Conservation (phyloP, 495 filamentous ascomycete genomes). For the Aspergillus wentii region DNA sequence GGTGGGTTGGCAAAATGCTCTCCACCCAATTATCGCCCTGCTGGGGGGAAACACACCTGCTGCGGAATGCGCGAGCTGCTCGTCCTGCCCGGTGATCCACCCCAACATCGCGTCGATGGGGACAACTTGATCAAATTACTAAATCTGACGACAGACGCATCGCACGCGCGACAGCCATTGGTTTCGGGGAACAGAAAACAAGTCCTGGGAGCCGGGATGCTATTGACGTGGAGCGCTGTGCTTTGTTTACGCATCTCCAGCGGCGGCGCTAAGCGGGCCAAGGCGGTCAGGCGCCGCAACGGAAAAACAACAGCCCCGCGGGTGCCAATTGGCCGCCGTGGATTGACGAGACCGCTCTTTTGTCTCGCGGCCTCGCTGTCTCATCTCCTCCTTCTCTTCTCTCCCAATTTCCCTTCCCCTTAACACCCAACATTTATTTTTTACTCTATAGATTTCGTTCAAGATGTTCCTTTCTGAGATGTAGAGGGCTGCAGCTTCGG, state of each 20-base stretch:
- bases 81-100: constrained; percentile 24
- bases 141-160: constrained; percentile 9
- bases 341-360: constrained; percentile 12
- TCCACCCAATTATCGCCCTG: too few relatives aligned
- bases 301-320: constrained; percentile 11
- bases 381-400: constrained; percentile 6
- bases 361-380: constrained; percentile 4
- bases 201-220: neutral
- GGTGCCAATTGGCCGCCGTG: too few relatives aligned
- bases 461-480: constrained; percentile 20
- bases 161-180: constrained; percentile 13
- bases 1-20: constrained; percentile 2
- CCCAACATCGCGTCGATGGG: constrained; percentile 20
- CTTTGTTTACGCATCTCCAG: constrained; percentile 25
- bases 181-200: constrained; percentile 5
- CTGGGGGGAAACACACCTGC: constrained; percentile 25
- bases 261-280: constrained; percentile 4
- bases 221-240: constrained; percentile 27
- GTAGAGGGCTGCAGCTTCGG: constrained; percentile 39
- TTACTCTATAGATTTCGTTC: constrained; percentile 3
- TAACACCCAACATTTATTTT: constrained; percentile 1
- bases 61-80: constrained; percentile 17
- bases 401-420: neutral
- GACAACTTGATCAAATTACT: constrained; percentile 8
- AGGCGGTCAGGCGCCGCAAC: constrained; percentile 18